Base-by-base conservation (phyloP, 1,139 yeast species). In the Hyphopichia buzzinii region DNA sequence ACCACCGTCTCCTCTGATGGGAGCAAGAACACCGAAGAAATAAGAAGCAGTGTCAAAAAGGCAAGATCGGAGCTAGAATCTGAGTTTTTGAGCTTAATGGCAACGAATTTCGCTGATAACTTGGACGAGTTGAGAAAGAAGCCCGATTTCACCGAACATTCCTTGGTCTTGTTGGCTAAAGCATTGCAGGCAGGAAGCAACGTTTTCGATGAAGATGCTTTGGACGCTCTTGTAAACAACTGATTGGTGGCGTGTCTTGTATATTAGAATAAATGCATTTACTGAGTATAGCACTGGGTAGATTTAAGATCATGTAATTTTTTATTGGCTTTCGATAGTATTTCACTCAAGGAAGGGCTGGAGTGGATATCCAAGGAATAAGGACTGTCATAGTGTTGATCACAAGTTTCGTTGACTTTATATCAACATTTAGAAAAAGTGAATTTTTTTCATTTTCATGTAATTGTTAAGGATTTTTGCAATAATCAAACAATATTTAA, bases 161-260 rank as follows among this genome's bases (percentile, higher is more conserved):
- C 87, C 14, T 65, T 84, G 43, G 76, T 77, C 15, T 55, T 80
- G 34, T 61, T 84, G 47, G 89, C 88, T 3, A 79, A 77, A 48
- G 71, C 82, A 3, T 66, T 84, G 41, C 84, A 81, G 51, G 78
- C 80, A 35, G 85, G 87, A 11, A 69, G 77, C 6, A 77, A 80
- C 45, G 72, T 83, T 64, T 83, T 82, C 57, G 87, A 81, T 52
- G 72, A 73, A 30, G 84, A 79, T 26, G 72, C 81, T 11, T 59
- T 81, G 46, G 69, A 62, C 40, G 72, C 75, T 5, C 49, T 72
- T 21, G 55, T 64, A 31, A 43, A 44, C 19, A 30, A 10, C 24
- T 22, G 19, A 30, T n/a, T 11, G 21, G 10, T 10, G 25, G 13
- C 8, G n/a, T n/a, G n/a, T n/a, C n/a, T n/a, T n/a, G n/a, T n/a